Evolutionary conservation across 1,139 yeast species (phyloP), one percentile per base, ranked within the genome.

Genomic region (Geotrichum phurueaensis): DNA sequence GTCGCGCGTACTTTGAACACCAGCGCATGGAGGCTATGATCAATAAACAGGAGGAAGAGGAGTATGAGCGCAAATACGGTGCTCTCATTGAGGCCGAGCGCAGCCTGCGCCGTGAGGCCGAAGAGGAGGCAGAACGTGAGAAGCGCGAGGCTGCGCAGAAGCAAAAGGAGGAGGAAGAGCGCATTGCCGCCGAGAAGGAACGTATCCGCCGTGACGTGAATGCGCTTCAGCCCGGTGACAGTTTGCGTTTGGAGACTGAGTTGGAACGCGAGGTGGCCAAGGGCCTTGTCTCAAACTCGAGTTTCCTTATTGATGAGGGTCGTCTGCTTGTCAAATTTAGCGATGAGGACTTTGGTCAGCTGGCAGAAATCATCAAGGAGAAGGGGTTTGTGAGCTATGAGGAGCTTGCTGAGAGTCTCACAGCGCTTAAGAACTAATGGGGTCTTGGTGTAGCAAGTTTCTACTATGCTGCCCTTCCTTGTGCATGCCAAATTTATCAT

Each of bases 1-100:
- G 57, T 20, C 55, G 64, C n/a, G 62, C 63, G 18, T 64, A 61
- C 53, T 39, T 49, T 52, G 66, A 64, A 33, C 59, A 61, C 47
- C 48, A 56, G 9, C 60, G 66, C 36, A 58, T 56, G 31, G 54
- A 56, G 54, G 57, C 63, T 5, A 25, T 59, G 23, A 54, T 60
- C 31, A 58, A 58, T 29, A 53, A 56, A 23, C 59, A 57, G 12
- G 65, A 63, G 7, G 59, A 62, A 29, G 63, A 64, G 25, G 56
- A 62, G 36, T 58, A 39, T 36, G 62, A 62, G 36, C 55, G 50
- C 20, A 50, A 54, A 36, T 55, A 59, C 48, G 63, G 61, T 10
- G 61, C 58, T 15, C 12, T 57, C 13, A 59, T 61, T n/a, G 62
- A 54, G 23, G 54, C 49, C 10, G 61, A 63, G 36, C 53, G 56